Percentiles rank a stretch among this genome's conserved stretches.
Conservation (phyloP, 352 stramenopile genomes). For the Phytopythium vexans region DNA sequence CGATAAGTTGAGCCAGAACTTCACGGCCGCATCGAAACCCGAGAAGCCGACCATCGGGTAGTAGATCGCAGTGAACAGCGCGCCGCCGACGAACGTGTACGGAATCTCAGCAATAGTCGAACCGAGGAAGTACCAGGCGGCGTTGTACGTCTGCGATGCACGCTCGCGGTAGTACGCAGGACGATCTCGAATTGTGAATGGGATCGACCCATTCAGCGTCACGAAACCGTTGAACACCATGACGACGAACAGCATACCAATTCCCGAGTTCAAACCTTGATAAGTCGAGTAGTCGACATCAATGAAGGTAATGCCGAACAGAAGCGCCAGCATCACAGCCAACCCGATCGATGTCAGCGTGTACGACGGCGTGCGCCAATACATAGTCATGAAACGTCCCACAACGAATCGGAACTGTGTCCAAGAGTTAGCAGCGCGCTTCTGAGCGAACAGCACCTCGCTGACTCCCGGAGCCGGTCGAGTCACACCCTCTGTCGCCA, state of each 20-base stretch:
- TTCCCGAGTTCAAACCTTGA: slow-evolving; percentile 7
- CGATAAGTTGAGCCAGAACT: slow-evolving; percentile 57
- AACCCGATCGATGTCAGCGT: slow-evolving; percentile 63
- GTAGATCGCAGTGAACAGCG: slow-evolving; percentile 52
- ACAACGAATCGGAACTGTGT: too few relatives aligned
- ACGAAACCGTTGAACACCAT: slow-evolving; percentile 70
- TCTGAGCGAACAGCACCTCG: too few relatives aligned
- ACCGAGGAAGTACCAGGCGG: slow-evolving; percentile 59
- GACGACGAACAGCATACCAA: slow-evolving; percentile 55
- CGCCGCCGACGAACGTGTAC: slow-evolving; percentile 29
- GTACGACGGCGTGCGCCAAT: slow-evolving; percentile 40
- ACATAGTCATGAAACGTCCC: slow-evolving; percentile 1
- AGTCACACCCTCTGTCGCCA: too few relatives aligned
- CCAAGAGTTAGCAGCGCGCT: too few relatives aligned
- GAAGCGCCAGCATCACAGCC: slow-evolving; percentile 20
- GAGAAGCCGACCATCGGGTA: slow-evolving; percentile 51
- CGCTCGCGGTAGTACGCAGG: slow-evolving; percentile 89
- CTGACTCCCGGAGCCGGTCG: too few relatives aligned
- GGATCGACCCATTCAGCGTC: slow-evolving; percentile 55
- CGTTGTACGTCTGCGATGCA: slow-evolving; percentile 77
- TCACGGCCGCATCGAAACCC: slow-evolving; percentile 12
- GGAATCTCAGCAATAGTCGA: slow-evolving; percentile 71
- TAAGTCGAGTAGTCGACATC: slow-evolving; percentile 10
- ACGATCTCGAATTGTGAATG: slow-evolving; percentile 74
- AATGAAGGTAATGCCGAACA: slow-evolving; percentile 13